These are phyloP conservation scores for Akanthomyces muscarius DNA, from an alignment of 2,329 filamentous ascomycete genomes.

Conservation along the genomic window DNA sequence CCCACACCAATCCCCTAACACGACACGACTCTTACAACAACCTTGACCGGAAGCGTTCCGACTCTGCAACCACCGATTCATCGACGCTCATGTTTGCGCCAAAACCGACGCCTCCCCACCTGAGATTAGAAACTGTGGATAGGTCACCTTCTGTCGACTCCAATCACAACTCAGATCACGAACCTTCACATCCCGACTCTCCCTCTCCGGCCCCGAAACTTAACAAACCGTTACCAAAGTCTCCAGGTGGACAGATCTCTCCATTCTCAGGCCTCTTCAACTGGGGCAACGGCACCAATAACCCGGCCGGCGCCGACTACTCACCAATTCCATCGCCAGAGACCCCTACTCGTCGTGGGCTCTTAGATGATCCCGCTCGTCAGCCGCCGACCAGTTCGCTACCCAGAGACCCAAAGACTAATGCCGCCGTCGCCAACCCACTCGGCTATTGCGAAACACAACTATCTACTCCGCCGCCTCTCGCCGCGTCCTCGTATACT, in stretches of 20 bases:
- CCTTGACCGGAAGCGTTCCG: constrained; percentile 30
- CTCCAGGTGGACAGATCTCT: constrained; percentile 43
- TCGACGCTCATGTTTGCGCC: constrained; percentile 43
- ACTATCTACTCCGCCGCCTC: constrained; percentile 45
- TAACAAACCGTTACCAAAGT: constrained; percentile 53
- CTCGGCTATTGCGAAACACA: constrained; percentile 50
- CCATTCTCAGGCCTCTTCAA: constrained; percentile 51
- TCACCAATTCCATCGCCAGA: constrained; percentile 53
- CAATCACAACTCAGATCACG: constrained; percentile 25
- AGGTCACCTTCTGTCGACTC: constrained; percentile 22
- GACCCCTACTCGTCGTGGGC: constrained; percentile 36
- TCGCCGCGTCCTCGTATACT: constrained; percentile 36
- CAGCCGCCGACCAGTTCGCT: constrained; percentile 28
- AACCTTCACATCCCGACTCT: constrained; percentile 24
- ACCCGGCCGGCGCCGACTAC: constrained; percentile 38
- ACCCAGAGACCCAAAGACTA: constrained; percentile 35
- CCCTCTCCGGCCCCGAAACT: constrained; percentile 36
- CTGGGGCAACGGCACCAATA: constrained; percentile 41
- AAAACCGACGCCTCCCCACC: constrained; percentile 50
- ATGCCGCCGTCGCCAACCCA: constrained; percentile 40
- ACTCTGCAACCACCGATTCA: neutral
- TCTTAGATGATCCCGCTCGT: constrained; percentile 31
- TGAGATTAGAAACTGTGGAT: constrained; percentile 45
- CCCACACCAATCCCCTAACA: constrained; percentile 19
- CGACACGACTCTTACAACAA: constrained; percentile 28